phyloP scores from a whole-genome alignment of 306 rosid species.

The Trifolium repens region DNA sequence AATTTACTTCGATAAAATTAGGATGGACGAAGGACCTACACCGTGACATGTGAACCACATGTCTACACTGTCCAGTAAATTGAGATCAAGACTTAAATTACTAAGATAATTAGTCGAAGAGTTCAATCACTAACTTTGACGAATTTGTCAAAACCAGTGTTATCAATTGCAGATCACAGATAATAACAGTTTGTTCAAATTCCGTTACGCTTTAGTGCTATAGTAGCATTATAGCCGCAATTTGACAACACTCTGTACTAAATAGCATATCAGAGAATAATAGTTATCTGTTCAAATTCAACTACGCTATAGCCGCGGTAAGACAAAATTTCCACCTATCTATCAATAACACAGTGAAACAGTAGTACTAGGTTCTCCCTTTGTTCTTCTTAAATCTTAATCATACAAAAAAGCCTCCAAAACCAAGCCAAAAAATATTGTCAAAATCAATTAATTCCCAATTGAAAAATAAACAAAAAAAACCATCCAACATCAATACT shows the following conservation, averaged over 20 bases:
- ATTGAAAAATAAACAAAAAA: neutral
- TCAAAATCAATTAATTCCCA: neutral
- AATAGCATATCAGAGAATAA: too few relatives aligned
- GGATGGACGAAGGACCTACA: constrained; percentile 31
- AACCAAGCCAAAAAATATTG: too few relatives aligned
- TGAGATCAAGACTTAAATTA: constrained; percentile 25
- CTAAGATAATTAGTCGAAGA: neutral
- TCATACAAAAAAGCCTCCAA: too few relatives aligned
- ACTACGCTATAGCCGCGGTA: neutral
- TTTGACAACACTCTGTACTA: too few relatives aligned
- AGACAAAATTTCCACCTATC: neutral
- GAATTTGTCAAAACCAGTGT: neutral
- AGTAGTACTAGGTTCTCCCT: neutral
- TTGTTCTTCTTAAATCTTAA: too few relatives aligned
- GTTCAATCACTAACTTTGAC: neutral
- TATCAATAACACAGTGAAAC: constrained; percentile 3
- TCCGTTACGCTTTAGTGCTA: too few relatives aligned
- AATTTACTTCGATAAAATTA: constrained; percentile 8
- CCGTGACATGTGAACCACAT: neutral
- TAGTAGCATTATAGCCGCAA: too few relatives aligned
- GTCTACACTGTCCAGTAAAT: constrained; percentile 24
- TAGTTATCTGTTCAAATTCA: too few relatives aligned
- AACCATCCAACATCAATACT: neutral
- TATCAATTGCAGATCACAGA: too few relatives aligned
- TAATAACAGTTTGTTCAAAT: too few relatives aligned